Evolutionary conservation across 441 rosid species (phyloP).

Genomic region (Biscutella laevigata): DNA sequence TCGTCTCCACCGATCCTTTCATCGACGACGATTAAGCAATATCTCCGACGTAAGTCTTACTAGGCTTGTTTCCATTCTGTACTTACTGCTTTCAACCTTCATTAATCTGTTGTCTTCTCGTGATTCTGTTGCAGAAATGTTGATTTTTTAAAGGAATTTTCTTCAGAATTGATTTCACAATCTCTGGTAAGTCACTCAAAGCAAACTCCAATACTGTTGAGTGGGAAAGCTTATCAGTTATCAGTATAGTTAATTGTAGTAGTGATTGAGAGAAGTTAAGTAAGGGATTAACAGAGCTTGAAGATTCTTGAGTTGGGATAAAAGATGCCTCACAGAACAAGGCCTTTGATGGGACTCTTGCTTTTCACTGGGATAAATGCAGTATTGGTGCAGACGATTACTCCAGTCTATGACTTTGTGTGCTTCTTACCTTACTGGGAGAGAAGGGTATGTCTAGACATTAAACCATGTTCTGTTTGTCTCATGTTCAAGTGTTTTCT

Average conservation of each 20-base stretch:
- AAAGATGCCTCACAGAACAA: constrained; percentile 68
- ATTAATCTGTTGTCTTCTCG: too few relatives aligned
- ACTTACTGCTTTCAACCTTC: too few relatives aligned
- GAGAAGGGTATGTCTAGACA: constrained; percentile 48
- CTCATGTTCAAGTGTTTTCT: too few relatives aligned
- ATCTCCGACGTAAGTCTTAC: constrained; percentile 13
- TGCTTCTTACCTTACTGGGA: constrained; percentile 92
- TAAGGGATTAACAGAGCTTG: constrained; percentile 14
- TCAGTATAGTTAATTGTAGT: neutral
- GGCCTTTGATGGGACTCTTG: constrained; percentile 63
- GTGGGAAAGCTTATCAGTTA: neutral
- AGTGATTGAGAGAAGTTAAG: neutral
- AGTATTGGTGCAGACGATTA: constrained; percentile 57
- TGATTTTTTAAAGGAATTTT: neutral
- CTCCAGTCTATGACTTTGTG: constrained; percentile 84
- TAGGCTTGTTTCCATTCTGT: neutral
- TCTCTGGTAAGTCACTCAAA: neutral
- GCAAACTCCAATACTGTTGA: neutral
- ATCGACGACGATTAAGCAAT: neutral
- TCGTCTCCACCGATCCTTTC: neutral
- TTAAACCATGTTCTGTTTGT: neutral
- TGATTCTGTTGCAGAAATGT: neutral
- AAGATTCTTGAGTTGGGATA: neutral
- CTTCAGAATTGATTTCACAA: neutral
- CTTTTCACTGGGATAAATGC: constrained; percentile 64